Conservation (phyloP, 768 basidiomycete species). For the button mushroom (Agaricus bisporus) region DNA sequence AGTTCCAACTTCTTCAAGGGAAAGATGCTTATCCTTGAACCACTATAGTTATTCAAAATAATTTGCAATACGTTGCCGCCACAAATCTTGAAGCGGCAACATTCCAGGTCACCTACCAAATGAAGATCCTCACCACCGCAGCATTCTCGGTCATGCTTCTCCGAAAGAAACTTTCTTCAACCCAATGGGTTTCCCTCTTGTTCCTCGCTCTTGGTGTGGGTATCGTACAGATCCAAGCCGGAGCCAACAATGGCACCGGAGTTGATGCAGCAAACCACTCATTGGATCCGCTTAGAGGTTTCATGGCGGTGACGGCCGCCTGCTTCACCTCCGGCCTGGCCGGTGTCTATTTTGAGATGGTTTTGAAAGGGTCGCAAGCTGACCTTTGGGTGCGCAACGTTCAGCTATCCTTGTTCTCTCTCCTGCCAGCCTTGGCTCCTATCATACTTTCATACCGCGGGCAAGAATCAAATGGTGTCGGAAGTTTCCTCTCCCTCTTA, state of each 20-base stretch:
- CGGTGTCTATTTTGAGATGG: slow-evolving; percentile 98
- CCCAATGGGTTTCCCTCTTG: slow-evolving; percentile 82
- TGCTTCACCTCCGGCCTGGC: slow-evolving; percentile 96
- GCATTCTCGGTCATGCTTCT: slow-evolving; percentile 82
- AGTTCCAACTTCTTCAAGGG: neutral
- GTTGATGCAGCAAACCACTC: slow-evolving; percentile 30
- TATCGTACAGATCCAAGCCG: slow-evolving; percentile 79
- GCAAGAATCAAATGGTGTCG: slow-evolving; percentile 19
- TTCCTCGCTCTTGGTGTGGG: slow-evolving; percentile 87
- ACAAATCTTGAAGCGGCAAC: slow-evolving; percentile 93
- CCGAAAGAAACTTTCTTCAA: slow-evolving; percentile 62
- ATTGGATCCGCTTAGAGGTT: slow-evolving; percentile 83
- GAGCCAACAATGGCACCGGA: slow-evolving; percentile 11
- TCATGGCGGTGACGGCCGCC: slow-evolving; percentile 83
- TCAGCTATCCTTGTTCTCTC: slow-evolving; percentile 90
- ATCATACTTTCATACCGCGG: slow-evolving; percentile 48
- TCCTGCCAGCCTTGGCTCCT: slow-evolving; percentile 82
- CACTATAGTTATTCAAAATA: slow-evolving; percentile 75
- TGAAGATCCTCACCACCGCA: slow-evolving; percentile 95
- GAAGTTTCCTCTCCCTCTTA: slow-evolving; percentile 41
- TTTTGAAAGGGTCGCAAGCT: slow-evolving; percentile 80
- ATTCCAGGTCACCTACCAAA: slow-evolving; percentile 95
- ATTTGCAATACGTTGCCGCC: slow-evolving; percentile 91
- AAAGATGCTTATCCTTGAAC: neutral
- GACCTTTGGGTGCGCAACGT: slow-evolving; percentile 97